Conservation (phyloP, 805 yeast genomes). For the Schizosaccharomyces octosporus region DNA sequence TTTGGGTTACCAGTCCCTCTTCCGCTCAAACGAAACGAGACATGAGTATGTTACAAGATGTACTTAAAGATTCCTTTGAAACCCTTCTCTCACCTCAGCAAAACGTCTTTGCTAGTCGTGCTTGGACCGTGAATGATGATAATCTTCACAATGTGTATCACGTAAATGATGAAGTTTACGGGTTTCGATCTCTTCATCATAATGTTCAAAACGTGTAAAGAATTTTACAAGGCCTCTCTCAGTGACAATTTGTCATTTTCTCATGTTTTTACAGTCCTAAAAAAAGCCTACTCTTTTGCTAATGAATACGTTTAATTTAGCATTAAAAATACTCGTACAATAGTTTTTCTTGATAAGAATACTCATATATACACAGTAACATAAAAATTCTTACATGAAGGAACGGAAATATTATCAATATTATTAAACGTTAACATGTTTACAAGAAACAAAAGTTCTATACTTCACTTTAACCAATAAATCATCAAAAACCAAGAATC, state of each 20-base stretch:
- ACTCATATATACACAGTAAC: too few species aligned
- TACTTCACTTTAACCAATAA: background rate
- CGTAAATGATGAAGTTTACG: constrained; percentile 72
- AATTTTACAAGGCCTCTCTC: background rate
- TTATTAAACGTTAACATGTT: background rate
- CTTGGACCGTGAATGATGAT: constrained; percentile 37
- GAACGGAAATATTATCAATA: background rate
- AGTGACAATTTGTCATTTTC: background rate
- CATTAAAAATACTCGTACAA: too few species aligned
- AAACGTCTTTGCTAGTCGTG: constrained; percentile 56
- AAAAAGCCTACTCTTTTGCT: too few species aligned
- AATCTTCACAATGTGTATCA: constrained; percentile 86
- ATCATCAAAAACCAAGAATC: background rate
- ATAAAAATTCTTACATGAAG: background rate
- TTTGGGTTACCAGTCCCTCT: constrained; percentile 77
- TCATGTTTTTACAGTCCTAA: background rate
- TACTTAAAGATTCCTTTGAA: constrained; percentile 56
- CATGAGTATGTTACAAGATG: constrained; percentile 38
- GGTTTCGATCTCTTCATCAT: constrained; percentile 87
- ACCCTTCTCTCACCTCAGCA: constrained; percentile 47
- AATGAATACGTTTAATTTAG: too few species aligned
- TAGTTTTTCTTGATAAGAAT: too few species aligned
- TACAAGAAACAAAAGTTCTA: background rate
- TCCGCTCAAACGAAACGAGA: constrained; percentile 47
- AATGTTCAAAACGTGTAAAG: constrained; percentile 23